Conservation (phyloP, 108 stramenopile genomes). For the Cylindrotheca closterium region DNA sequence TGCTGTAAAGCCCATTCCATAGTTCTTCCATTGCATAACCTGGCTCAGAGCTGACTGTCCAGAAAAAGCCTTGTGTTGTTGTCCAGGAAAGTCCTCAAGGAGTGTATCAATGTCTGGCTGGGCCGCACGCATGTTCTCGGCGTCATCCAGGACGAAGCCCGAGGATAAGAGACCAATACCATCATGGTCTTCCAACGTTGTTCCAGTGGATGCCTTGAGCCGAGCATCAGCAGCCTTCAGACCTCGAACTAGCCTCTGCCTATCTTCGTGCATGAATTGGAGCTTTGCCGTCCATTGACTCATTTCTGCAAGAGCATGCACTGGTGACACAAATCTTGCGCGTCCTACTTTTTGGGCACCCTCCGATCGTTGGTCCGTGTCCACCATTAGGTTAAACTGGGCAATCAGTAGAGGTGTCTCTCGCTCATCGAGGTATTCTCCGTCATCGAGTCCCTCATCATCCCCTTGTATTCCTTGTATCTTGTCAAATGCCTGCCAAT, state of each 20-base stretch:
- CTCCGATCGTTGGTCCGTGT: conserved; percentile 6
- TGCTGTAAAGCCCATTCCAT: conserved; percentile 41
- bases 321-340: conserved; percentile 19
- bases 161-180: conserved; percentile 36
- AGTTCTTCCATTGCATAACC: conserved; percentile 35
- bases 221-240: conserved; percentile 32
- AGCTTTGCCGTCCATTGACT: conserved; percentile 34
- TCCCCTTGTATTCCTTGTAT: conserved; percentile 24
- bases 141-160: not conserved
- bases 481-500: conserved; percentile 5
- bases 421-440: conserved; percentile 9
- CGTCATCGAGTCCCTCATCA: conserved; percentile 21
- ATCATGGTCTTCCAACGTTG: conserved; percentile 46
- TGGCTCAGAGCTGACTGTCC: not conserved
- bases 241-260: conserved; percentile 38
- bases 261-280: conserved; percentile 48
- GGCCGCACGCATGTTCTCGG: not conserved
- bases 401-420: conserved; percentile 42
- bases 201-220: conserved; percentile 16
- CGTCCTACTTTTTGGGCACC: conserved; percentile 3
- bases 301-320: conserved; percentile 47
- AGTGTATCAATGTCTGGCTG: not conserved
- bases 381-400: conserved; percentile 37
- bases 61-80: not conserved
- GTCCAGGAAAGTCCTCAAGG: not conserved